phyloP scores from a whole-genome alignment of 2,329 filamentous ascomycete species.

The Dactylella cylindrospora region DNA sequence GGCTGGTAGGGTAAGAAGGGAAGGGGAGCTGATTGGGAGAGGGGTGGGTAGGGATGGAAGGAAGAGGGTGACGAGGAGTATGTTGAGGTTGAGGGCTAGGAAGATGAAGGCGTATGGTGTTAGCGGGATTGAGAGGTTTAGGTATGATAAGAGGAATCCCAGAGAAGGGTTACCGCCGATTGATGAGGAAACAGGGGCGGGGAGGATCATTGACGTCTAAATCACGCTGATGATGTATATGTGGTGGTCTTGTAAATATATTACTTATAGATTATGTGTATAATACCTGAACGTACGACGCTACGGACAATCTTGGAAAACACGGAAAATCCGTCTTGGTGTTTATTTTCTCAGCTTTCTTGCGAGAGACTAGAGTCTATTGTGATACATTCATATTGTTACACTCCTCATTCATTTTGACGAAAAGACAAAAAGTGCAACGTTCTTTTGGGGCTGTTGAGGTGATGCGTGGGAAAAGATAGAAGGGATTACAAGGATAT shows the following conservation, averaged over 20 bases:
- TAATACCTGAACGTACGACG: slow-evolving; percentile 10
- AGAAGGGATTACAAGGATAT: background rate
- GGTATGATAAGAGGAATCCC: no score
- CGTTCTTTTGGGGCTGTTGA: background rate
- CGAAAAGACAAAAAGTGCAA: background rate
- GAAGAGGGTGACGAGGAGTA: slow-evolving; percentile 29
- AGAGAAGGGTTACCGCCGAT: background rate
- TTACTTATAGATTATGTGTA: slow-evolving; percentile 16
- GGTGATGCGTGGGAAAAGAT: background rate
- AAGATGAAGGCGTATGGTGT: slow-evolving; percentile 42
- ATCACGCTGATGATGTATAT: background rate
- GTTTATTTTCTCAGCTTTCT: slow-evolving; percentile 9
- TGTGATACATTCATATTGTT: slow-evolving; percentile 6
- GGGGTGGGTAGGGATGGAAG: slow-evolving; percentile 12
- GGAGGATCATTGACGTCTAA: background rate
- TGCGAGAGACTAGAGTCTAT: slow-evolving; percentile 21
- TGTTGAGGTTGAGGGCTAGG: slow-evolving; percentile 29
- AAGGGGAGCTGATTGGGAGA: slow-evolving; percentile 27
- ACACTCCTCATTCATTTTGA: slow-evolving; percentile 15
- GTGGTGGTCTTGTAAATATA: slow-evolving; percentile 18
- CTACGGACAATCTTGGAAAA: slow-evolving; percentile 4
- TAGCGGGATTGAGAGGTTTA: slow-evolving; percentile 19
- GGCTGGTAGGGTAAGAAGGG: slow-evolving; percentile 20
- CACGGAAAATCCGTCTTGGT: background rate
- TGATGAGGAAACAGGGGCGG: background rate